A percentile compares a stretch with the other conserved stretches of the same genome.
phyloP scores from a whole-genome alignment of 202 grass and related monocot species.

The Elaeis oleifera region DNA sequence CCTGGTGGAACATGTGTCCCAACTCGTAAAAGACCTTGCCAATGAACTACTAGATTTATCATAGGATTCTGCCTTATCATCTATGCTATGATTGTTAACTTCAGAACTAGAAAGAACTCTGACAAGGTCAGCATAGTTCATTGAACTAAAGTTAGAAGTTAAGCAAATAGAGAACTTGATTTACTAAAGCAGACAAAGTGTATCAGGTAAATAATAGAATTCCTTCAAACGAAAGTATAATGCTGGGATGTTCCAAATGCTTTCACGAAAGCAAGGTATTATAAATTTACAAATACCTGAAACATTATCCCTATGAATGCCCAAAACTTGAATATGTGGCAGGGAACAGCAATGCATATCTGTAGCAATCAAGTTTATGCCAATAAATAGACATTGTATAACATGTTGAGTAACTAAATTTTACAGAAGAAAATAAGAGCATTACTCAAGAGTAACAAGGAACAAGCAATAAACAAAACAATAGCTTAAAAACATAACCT shows the following conservation, averaged over 20 bases:
- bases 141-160: no score
- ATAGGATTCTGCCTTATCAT: no score
- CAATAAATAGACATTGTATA: conserved; percentile 7
- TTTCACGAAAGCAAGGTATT: no score
- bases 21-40: no score
- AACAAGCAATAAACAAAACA: neutral
- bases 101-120: no score
- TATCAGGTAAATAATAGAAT: neutral
- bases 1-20: no score
- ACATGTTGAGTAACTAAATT: neutral
- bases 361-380: conserved; percentile 31
- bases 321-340: conserved; percentile 98
- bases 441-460: neutral
- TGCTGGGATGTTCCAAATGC: neutral
- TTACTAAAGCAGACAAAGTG: no score
- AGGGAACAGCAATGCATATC: conserved; percentile 83
- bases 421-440: neutral
- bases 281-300: conserved; percentile 42
- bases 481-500: neutral
- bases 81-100: no score
- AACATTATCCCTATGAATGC: conserved; percentile 91
- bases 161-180: no score
- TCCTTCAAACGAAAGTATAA: neutral
- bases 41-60: no score
- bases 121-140: no score